Percentiles rank a stretch among this genome's conserved stretches.
Evolutionary conservation across 2,329 filamentous ascomycete genomes (phyloP).

Genomic region (Epichloe sylvatica): DNA sequence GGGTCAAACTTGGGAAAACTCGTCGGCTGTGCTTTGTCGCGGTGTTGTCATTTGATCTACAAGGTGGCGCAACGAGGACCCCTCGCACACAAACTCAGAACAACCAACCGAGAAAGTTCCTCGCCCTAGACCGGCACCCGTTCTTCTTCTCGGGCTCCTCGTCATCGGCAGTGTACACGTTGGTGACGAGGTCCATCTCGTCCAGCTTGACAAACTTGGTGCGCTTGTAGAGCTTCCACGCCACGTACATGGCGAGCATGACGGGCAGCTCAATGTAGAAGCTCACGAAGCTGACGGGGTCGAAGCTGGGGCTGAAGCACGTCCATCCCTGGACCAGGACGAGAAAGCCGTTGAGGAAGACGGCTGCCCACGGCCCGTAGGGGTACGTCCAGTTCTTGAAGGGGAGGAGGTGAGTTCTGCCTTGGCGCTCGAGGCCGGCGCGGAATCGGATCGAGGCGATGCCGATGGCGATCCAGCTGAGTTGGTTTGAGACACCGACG

Average conservation of each 20-base stretch:
- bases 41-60: no score
- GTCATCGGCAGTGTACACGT: conserved; percentile 37
- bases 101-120: conserved; percentile 19
- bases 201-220: conserved; percentile 42
- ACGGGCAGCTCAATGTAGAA: conserved; percentile 50
- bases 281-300: conserved; percentile 46
- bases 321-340: conserved; percentile 51
- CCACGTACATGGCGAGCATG: conserved; percentile 48
- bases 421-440: conserved; percentile 38
- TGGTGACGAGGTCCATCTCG: conserved; percentile 50
- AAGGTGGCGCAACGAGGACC: no score
- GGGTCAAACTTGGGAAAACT: no score
- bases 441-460: conserved; percentile 54
- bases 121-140: conserved; percentile 34
- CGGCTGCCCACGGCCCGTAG: conserved; percentile 41
- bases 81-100: conserved; percentile 13
- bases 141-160: conserved; percentile 13
- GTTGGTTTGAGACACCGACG: conserved; percentile 53
- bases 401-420: conserved; percentile 45
- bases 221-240: conserved; percentile 57
- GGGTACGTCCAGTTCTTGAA: conserved; percentile 57
- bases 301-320: conserved; percentile 46
- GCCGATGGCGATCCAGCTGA: conserved; percentile 52
- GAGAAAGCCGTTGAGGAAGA: conserved; percentile 44
- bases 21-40: no score